A percentile compares a stretch with the other conserved stretches of the same genome.
Conservation (phyloP, 1,284 basidiomycete species). For the Microbotryum intermedium region DNA sequence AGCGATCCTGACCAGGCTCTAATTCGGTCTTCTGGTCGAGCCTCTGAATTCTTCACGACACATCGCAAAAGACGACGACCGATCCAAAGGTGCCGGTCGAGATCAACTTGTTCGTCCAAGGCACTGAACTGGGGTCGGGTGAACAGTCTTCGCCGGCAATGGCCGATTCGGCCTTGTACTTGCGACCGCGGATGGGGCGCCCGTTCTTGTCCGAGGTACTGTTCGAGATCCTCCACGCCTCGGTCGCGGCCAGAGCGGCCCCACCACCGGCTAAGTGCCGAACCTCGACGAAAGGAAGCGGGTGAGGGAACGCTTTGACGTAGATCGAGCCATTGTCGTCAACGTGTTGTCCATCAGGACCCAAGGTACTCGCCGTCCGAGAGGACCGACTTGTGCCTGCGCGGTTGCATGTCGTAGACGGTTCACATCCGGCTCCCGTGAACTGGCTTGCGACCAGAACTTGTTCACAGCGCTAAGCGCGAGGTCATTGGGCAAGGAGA, state of each 20-base stretch:
- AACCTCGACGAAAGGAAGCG: constrained; percentile 11
- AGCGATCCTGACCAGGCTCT: too few species aligned
- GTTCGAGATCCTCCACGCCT: constrained; percentile 23
- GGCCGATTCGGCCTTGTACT: constrained; percentile 14
- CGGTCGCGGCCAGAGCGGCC: background rate
- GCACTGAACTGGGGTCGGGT: constrained; percentile 16
- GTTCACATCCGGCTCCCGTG: constrained; percentile 14
- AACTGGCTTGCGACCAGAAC: constrained; percentile 24
- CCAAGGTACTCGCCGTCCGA: constrained; percentile 10
- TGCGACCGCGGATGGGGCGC: constrained; percentile 11
- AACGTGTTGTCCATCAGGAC: constrained; percentile 28
- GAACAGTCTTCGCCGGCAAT: constrained; percentile 22
- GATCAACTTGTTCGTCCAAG: constrained; percentile 26
- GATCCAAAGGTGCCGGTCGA: constrained; percentile 25
- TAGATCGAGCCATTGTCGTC: constrained; percentile 20
- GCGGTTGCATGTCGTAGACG: constrained; percentile 19
- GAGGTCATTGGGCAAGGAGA: constrained; percentile 28
- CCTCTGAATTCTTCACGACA: too few species aligned
- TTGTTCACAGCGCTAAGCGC: constrained; percentile 19
- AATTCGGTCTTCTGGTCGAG: too few species aligned
- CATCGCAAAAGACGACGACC: constrained; percentile 1
- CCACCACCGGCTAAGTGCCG: background rate
- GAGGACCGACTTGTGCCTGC: constrained; percentile 19
- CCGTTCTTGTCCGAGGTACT: constrained; percentile 9
- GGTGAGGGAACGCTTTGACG: constrained; percentile 16